A percentile compares a stretch with the other conserved stretches of the same genome.
Conservation (phyloP, 2,329 filamentous ascomycete species). For the Coleophoma crateriformis region DNA sequence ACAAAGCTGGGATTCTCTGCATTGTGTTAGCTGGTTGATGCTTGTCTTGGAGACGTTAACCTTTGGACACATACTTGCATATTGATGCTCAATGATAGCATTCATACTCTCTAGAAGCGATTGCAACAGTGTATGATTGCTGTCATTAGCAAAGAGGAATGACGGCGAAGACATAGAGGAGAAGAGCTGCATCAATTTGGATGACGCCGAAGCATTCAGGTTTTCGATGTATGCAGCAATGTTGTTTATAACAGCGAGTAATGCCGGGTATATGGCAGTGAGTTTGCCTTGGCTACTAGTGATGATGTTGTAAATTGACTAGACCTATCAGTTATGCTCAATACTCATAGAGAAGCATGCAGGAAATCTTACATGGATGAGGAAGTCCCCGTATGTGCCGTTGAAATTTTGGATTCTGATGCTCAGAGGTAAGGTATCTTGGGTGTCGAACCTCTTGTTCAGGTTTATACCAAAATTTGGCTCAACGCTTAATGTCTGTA, state of each 20-base stretch:
- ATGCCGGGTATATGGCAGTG: conserved; percentile 84
- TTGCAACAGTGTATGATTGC: conserved; percentile 74
- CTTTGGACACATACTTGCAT: conserved; percentile 52
- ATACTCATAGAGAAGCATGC: conserved; percentile 2
- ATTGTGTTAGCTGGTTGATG: background rate
- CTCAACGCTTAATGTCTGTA: conserved; percentile 93
- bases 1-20: conserved; percentile 73
- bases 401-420: conserved; percentile 81
- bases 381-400: conserved; percentile 88
- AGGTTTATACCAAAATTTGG: conserved; percentile 83
- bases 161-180: conserved; percentile 89
- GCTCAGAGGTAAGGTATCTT: conserved; percentile 76
- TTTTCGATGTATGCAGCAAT: conserved; percentile 79
- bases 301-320: conserved; percentile 90
- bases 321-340: conserved; percentile 15
- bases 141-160: conserved; percentile 88
- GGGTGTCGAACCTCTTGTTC: conserved; percentile 82
- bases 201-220: conserved; percentile 67
- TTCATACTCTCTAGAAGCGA: conserved; percentile 87
- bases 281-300: conserved; percentile 86
- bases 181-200: conserved; percentile 82
- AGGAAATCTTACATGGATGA: conserved; percentile 68
- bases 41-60: background rate
- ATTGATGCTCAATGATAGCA: conserved; percentile 84
- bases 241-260: conserved; percentile 91